Evolutionary conservation across 2,329 filamentous ascomycete species (phyloP).

Genomic region (Sphaerulina populicola): DNA sequence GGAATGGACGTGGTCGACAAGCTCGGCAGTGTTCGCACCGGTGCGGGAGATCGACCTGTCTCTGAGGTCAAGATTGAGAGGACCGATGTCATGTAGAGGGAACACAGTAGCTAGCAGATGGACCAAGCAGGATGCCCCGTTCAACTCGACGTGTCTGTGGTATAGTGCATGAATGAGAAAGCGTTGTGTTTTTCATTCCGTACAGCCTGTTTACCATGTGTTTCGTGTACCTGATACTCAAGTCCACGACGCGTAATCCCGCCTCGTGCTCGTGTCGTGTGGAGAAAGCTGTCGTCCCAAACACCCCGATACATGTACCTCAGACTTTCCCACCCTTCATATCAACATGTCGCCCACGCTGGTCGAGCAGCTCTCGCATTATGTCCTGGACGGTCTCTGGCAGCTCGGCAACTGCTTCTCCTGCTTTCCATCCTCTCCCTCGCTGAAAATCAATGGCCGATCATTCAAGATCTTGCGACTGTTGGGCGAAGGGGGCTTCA

Average conservation of each 20-base stretch:
- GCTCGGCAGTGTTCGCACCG: slow-evolving; percentile 80
- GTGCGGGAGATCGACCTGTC: slow-evolving; percentile 65
- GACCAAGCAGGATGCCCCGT: too few relatives aligned
- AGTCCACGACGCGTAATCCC: background rate
- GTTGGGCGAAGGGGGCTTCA: slow-evolving; percentile 95
- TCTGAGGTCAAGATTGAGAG: slow-evolving; percentile 67
- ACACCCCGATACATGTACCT: too few relatives aligned
- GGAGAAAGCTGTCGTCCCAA: background rate
- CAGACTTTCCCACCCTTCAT: background rate
- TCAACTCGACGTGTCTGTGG: too few relatives aligned
- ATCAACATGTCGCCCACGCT: slow-evolving; percentile 23
- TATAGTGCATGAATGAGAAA: too few relatives aligned
- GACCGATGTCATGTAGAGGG: slow-evolving; percentile 23
- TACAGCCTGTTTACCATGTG: too few relatives aligned
- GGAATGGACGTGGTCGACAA: slow-evolving; percentile 87
- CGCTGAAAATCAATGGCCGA: slow-evolving; percentile 87
- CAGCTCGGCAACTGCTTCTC: slow-evolving; percentile 90
- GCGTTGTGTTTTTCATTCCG: too few relatives aligned
- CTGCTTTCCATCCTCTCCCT: slow-evolving; percentile 90
- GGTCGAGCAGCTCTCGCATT: slow-evolving; percentile 37
- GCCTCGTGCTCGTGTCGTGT: background rate
- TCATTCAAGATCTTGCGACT: slow-evolving; percentile 94
- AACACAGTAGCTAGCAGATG: too few relatives aligned
- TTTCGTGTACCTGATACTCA: too few relatives aligned
- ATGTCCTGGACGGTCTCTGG: slow-evolving; percentile 80